Conservation (phyloP, 2,329 filamentous ascomycete genomes). For the Diaporthe sp. region DNA sequence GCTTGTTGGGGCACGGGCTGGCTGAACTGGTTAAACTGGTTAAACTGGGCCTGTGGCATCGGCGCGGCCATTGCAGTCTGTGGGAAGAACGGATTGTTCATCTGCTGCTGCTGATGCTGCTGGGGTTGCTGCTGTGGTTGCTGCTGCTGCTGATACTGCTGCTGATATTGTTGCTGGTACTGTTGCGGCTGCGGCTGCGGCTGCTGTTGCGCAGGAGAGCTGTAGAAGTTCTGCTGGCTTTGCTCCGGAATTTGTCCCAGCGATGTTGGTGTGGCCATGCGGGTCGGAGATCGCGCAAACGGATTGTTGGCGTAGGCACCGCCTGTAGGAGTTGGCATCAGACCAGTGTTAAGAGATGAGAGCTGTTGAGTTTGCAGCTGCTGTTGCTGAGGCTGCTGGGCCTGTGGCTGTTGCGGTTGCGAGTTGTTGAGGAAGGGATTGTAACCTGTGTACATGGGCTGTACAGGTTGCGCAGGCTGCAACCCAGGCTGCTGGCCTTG, state of each 20-base stretch:
- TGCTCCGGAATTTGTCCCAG: conserved; percentile 68
- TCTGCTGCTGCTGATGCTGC: conserved; percentile 40
- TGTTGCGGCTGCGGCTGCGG: conserved; percentile 44
- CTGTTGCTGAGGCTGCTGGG: conserved; percentile 47
- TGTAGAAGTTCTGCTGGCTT: conserved; percentile 58
- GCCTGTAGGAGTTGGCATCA: conserved; percentile 39
- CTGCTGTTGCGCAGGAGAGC: conserved; percentile 40
- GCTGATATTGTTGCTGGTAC: conserved; percentile 44
- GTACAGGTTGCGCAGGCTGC: conserved; percentile 48
- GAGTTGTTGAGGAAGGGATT: conserved; percentile 65
- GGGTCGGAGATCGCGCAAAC: conserved; percentile 62
- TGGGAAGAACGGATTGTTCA: conserved; percentile 38
- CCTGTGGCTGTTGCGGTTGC: conserved; percentile 47
- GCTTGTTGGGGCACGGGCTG: conserved; percentile 53
- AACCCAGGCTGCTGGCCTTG: conserved; percentile 29
- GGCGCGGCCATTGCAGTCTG: conserved; percentile 42
- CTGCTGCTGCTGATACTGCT: conserved; percentile 41
- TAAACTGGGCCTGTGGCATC: conserved; percentile 36
- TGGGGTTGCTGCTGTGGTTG: conserved; percentile 38
- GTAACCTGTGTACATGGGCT: conserved; percentile 57
- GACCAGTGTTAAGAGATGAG: conserved; percentile 55
- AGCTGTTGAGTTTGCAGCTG: conserved; percentile 49
- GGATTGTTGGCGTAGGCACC: conserved; percentile 58
- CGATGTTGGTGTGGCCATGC: conserved; percentile 60
- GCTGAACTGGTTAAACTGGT: conserved; percentile 45